phyloP scores from a whole-genome alignment of 2,329 filamentous ascomycete species.

The Coniochaeta sp. region DNA sequence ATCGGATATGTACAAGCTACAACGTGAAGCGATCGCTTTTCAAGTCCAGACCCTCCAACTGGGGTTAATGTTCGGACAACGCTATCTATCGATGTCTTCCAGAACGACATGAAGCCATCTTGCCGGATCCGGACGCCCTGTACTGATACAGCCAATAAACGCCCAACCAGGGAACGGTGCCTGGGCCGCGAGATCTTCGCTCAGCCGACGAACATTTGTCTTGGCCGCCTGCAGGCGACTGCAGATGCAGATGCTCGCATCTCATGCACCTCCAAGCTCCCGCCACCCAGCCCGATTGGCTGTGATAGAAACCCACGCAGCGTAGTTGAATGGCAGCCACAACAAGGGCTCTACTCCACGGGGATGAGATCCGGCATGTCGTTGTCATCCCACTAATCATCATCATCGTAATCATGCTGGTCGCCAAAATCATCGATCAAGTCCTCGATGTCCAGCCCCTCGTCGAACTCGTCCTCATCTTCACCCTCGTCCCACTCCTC shows the following conservation, averaged over 20 bases:
- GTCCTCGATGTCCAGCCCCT: constrained; percentile 58
- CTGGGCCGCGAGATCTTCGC: background rate
- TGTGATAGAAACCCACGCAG: no score
- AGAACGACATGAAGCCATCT: background rate
- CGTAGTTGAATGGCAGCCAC: no score
- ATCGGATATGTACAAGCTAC: background rate
- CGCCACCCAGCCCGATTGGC: background rate
- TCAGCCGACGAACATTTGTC: background rate
- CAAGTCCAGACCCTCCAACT: background rate
- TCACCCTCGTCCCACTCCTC: constrained; percentile 20
- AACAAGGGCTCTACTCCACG: no score
- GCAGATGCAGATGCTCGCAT: no score
- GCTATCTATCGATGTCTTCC: background rate
- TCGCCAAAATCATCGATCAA: constrained; percentile 3
- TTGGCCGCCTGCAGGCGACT: background rate
- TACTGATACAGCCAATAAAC: background rate
- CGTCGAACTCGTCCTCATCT: no score
- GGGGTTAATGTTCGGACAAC: background rate
- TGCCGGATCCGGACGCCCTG: background rate
- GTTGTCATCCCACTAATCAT: background rate
- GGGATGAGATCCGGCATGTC: background rate
- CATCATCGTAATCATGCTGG: constrained; percentile 5
- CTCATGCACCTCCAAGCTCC: background rate
- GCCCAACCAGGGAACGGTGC: background rate
- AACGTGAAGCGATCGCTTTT: background rate